phyloP scores from a whole-genome alignment of 768 basidiomycete species.

The Mycena sanguinolenta region DNA sequence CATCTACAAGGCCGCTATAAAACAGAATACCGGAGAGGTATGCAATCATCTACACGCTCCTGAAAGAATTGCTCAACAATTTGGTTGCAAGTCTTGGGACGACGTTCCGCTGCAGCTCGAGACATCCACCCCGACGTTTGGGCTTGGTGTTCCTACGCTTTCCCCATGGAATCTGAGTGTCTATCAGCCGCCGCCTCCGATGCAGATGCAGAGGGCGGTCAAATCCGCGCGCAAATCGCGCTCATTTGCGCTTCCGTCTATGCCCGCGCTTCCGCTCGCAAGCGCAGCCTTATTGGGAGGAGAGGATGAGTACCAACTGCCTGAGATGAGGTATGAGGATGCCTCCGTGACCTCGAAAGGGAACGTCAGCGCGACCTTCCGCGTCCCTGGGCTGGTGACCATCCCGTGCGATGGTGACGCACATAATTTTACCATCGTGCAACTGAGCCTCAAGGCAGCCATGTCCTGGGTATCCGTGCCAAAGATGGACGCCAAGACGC shows the following conservation, averaged over 20 bases:
- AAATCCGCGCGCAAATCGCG: not conserved
- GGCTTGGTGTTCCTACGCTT: slow-evolving; percentile 35
- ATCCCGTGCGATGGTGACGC: not conserved
- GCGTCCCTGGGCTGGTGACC: not conserved
- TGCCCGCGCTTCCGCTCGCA: too few species aligned
- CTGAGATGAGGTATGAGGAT: slow-evolving; percentile 6
- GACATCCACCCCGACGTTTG: slow-evolving; percentile 37
- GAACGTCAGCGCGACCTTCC: slow-evolving; percentile 42
- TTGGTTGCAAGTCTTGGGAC: not conserved
- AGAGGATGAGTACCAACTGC: not conserved
- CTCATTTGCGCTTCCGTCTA: too few species aligned
- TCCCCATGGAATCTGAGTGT: slow-evolving; percentile 33
- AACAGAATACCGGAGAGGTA: not conserved
- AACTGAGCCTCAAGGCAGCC: not conserved
- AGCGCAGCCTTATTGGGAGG: not conserved
- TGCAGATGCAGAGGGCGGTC: not conserved
- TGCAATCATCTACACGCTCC: not conserved
- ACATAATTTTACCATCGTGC: not conserved
- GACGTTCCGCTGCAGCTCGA: not conserved
- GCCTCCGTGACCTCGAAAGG: slow-evolving; percentile 36
- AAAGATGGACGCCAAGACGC: not conserved
- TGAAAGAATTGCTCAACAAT: not conserved
- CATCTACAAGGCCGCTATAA: not conserved
- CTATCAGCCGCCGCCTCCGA: not conserved
- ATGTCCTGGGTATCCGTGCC: not conserved